Evolutionary conservation across 2,329 filamentous ascomycete genomes (phyloP), one percentile per base, ranked within the genome.

Genomic region (Pezicula carpinea): DNA sequence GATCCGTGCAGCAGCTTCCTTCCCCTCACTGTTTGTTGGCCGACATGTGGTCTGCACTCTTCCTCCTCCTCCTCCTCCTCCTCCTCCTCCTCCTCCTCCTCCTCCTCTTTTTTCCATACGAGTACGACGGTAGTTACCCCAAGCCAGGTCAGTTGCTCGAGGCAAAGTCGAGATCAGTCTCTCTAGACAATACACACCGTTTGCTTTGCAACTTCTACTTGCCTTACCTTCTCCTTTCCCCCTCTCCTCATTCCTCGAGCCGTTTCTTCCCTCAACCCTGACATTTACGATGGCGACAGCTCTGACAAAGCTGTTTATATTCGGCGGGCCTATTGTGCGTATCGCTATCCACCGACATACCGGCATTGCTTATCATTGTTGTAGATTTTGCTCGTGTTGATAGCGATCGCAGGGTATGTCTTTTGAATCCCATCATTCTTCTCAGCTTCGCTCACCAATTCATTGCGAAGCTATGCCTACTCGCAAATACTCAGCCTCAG

Each of bases 401-500:
- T 53, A 40, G 57, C 48, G 15, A 44, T 62, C 22, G 59, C 61
- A 31, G 57, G 58, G 61, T 61, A 52, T 47, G 55, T 39, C 17
- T 13, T 33, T 15, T 41, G 29, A 7, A 39, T 38, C 15, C 23
- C 11, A 3, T 34, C 35, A 22, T 6, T 31, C 40, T 15, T 43
- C 14, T 14, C 23, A 29, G 17, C 14, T 33, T 10, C 23, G 6
- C 8, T 14, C 34, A 51, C 48, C 52, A 13, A 50, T 44, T 15
- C 13, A 31, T 36, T 11, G 7, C 22, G 14, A 21, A 62, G 61
- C 39, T 63, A 61, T 49, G 54, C 59, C 8, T 59, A 54, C 47
- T 54, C 52, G 3, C 56, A 59, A 50, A 63, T 63, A 35, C 51
- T 55, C 33, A 44, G 35, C 34, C 55, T 64, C 13, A 54, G 52